Evolutionary conservation across 257 asterid genomes (phyloP).

Genomic region (Primulina tabacum): DNA sequence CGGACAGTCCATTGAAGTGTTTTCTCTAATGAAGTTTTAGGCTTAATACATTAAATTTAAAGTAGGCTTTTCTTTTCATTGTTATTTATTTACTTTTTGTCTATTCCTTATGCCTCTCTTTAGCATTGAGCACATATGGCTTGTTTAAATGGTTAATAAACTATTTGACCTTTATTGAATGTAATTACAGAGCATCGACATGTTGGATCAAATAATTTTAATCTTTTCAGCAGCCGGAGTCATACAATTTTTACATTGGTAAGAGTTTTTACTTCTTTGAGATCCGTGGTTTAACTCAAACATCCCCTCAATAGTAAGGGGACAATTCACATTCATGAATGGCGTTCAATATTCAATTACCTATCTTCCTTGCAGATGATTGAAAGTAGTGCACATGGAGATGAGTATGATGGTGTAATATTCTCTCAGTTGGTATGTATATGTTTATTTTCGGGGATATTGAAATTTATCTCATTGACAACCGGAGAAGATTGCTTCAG

Average conservation of each 20-base stretch:
- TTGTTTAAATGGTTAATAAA: neutral
- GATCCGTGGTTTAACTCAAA: constrained; percentile 4
- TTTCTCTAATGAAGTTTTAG: neutral
- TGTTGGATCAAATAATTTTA: constrained; percentile 95
- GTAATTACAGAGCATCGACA: constrained; percentile 84
- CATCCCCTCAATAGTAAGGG: neutral
- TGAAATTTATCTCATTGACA: constrained; percentile 11
- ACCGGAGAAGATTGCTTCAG: constrained; percentile 1
- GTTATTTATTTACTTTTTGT: too few relatives aligned
- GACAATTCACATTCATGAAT: neutral
- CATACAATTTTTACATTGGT: constrained; percentile 97
- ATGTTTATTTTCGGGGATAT: constrained; percentile 17
- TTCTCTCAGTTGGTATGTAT: constrained; percentile 88
- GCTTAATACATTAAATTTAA: neutral
- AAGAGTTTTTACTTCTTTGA: constrained; percentile 28
- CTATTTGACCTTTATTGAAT: neutral
- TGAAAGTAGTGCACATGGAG: constrained; percentile 95
- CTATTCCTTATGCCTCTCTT: neutral
- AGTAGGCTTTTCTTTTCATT: neutral
- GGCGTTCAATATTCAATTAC: neutral
- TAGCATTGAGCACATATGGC: neutral
- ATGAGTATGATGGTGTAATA: constrained; percentile 94
- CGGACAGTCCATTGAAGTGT: neutral
- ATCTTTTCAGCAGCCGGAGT: constrained; percentile 96
- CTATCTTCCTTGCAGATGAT: constrained; percentile 61